Base-by-base conservation (phyloP, 768 basidiomycete species). In the Amyloporia xantha region DNA sequence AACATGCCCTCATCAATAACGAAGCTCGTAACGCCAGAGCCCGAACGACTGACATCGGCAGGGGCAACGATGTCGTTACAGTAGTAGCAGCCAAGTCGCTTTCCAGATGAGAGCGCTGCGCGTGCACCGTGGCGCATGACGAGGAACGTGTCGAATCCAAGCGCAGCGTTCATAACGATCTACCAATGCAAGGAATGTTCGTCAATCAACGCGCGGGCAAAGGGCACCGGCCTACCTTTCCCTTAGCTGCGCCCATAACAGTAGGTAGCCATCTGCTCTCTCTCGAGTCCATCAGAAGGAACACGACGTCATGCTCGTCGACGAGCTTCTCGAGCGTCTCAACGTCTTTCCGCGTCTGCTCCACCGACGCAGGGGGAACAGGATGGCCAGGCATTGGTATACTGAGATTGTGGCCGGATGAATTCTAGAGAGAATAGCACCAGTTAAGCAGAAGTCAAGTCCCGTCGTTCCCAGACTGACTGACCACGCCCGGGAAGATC, bases 331-430 rank as follows among this genome's bases (percentile, higher is more conserved):
- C 91, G 7, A 99, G 76, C 56, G 73, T 71, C 26, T 68, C 67
- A 0, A 97, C 81, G 54, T 91, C 84, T n/a, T 72, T 71, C 60
- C 78, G 75, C 0, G 78, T 72, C 57, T 83, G 77, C 2, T 73
- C 74, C 4, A 82, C 62, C 0, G 73, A 75, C 0, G 70, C 67
- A 1, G 73, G 71, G 13, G 91, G 80, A 48, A 97, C 76, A 0
- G 94, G 95, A 61, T 99, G 96, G 0, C 96, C 96, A 0, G 96
- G 96, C 94, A 99, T 98, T 6, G 95, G 95, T 55, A 98, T 86
- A 7, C 84, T 79, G 2, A 98, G 71, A 9, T 76, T 74, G 54
- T 88, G 71, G 0, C 92, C 94, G 0, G 74, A 76, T 0, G 94
- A 84, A 54, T 93, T 86, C 93, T 96, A 52, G 1, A 19, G 6